Evolutionary conservation across 495 filamentous ascomycete species (phyloP).

Genomic region (Umbilicaria muhlenbergii): DNA sequence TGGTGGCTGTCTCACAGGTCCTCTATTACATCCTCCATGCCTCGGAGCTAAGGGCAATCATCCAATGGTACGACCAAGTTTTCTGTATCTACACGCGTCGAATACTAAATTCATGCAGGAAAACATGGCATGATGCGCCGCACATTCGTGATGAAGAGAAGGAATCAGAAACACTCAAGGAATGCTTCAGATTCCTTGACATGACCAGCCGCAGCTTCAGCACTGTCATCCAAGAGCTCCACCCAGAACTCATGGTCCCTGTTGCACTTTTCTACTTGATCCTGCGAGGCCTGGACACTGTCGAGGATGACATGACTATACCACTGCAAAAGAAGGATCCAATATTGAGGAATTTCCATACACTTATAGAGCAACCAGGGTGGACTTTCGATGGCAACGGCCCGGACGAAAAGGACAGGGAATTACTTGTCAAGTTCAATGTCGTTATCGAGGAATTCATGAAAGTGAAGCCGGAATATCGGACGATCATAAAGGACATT

Average conservation of each 20-base stretch:
- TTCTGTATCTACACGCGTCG: neutral
- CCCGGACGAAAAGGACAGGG: conserved; percentile 84
- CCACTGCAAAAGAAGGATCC: conserved; percentile 68
- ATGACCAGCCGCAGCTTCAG: conserved; percentile 86
- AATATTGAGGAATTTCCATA: conserved; percentile 65
- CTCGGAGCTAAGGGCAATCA: conserved; percentile 61
- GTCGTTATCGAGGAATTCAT: conserved; percentile 73
- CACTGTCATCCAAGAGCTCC: conserved; percentile 86
- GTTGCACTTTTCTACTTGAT: conserved; percentile 88
- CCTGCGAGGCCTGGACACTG: conserved; percentile 81
- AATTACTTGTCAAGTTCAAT: conserved; percentile 83
- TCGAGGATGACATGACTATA: conserved; percentile 97
- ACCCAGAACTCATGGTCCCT: conserved; percentile 82
- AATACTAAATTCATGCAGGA: conserved; percentile 38
- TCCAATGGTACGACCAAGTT: conserved; percentile 64
- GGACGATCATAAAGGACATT: conserved; percentile 83
- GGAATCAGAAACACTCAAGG: conserved; percentile 54
- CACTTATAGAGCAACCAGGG: conserved; percentile 61
- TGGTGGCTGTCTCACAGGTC: conserved; percentile 27
- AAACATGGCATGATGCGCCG: conserved; percentile 88
- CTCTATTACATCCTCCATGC: conserved; percentile 69
- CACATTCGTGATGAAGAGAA: conserved; percentile 65
- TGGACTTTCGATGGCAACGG: conserved; percentile 82
- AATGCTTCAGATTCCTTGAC: conserved; percentile 77
- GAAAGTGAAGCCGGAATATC: conserved; percentile 75